A percentile compares a stretch with the other conserved stretches of the same genome.
These are phyloP conservation scores for Fulvia fulva DNA, from an alignment of 2,329 filamentous ascomycete genomes.

Conservation along the genomic window DNA sequence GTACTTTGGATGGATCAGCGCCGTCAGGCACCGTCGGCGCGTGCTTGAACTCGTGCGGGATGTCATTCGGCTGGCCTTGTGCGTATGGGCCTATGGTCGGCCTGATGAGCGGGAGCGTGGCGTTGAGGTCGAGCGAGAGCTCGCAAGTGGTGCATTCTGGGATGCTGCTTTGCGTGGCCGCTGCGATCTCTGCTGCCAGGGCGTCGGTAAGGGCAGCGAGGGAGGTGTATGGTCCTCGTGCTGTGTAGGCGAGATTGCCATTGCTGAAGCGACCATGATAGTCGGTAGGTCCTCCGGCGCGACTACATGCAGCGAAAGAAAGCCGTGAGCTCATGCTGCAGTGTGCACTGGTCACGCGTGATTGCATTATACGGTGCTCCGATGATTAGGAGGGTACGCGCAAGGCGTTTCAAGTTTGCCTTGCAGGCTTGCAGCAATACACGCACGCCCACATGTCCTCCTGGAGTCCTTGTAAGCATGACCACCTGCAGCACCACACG, in stretches of 20 bases:
- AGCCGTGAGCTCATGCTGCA: conserved; percentile 16
- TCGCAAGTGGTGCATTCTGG: conserved; percentile 25
- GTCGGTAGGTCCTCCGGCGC: conserved; percentile 22
- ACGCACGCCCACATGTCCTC: too few species aligned
- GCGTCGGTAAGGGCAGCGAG: conserved; percentile 22
- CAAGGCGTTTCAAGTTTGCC: not conserved
- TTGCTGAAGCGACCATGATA: conserved; percentile 15
- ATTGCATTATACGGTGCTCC: not conserved
- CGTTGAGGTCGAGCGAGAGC: conserved; percentile 21
- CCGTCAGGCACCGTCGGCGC: conserved; percentile 7
- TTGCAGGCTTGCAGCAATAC: too few species aligned
- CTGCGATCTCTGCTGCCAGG: conserved; percentile 18
- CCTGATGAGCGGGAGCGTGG: conserved; percentile 24
- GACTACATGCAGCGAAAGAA: conserved; percentile 26
- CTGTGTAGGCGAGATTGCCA: conserved; percentile 1
- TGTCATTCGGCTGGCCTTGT: conserved; percentile 26
- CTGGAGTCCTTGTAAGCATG: too few species aligned
- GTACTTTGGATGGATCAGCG: not conserved
- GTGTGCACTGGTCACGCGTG: not conserved
- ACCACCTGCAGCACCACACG: too few species aligned
- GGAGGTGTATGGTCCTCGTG: conserved; percentile 20
- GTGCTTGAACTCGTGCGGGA: conserved; percentile 29
- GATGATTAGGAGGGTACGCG: not conserved
- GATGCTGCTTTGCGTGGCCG: conserved; percentile 9
- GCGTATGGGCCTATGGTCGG: conserved; percentile 30